Percentiles rank a stretch among this genome's conserved stretches.
Conservation (phyloP, 2,329 filamentous ascomycete species). For the Arthrinium puccinioides region DNA sequence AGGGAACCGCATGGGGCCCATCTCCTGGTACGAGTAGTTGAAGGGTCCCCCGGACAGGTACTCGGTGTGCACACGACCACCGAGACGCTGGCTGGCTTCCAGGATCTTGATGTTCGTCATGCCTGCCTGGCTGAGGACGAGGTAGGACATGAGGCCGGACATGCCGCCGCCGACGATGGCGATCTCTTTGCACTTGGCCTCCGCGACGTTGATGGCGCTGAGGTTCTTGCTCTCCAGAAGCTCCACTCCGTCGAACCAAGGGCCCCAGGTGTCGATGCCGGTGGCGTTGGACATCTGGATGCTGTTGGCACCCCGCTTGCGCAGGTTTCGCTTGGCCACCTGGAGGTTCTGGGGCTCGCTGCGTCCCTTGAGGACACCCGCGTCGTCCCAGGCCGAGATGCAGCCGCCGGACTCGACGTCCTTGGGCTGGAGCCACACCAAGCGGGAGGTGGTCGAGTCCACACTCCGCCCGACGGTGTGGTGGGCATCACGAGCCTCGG, state of each 20-base stretch:
- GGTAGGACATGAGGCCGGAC: conserved; percentile 54
- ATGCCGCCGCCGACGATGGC: conserved; percentile 61
- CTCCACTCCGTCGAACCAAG: conserved; percentile 60
- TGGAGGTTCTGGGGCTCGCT: conserved; percentile 25
- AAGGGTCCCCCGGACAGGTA: conserved; percentile 53
- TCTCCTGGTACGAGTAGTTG: conserved; percentile 61
- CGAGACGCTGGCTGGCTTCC: conserved; percentile 53
- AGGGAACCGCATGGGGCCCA: conserved; percentile 60
- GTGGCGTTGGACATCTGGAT: conserved; percentile 44
- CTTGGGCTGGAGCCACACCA: conserved; percentile 27
- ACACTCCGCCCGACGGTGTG: conserved; percentile 16
- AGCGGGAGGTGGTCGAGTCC: conserved; percentile 15
- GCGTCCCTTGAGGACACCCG: conserved; percentile 24
- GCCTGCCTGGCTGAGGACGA: conserved; percentile 43
- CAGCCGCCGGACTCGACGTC: conserved; percentile 25
- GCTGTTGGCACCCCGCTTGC: conserved; percentile 14
- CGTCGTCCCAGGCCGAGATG: conserved; percentile 30
- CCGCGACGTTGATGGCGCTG: conserved; percentile 40
- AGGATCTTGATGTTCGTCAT: conserved; percentile 55
- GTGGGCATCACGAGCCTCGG: conserved; percentile 14
- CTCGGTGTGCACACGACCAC: conserved; percentile 56
- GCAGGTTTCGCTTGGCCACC: conserved; percentile 17
- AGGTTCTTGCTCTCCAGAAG: conserved; percentile 49
- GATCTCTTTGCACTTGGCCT: conserved; percentile 50
- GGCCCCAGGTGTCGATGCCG: conserved; percentile 39